Conservation (phyloP, 768 basidiomycete genomes). For the Naematelia encephala region DNA sequence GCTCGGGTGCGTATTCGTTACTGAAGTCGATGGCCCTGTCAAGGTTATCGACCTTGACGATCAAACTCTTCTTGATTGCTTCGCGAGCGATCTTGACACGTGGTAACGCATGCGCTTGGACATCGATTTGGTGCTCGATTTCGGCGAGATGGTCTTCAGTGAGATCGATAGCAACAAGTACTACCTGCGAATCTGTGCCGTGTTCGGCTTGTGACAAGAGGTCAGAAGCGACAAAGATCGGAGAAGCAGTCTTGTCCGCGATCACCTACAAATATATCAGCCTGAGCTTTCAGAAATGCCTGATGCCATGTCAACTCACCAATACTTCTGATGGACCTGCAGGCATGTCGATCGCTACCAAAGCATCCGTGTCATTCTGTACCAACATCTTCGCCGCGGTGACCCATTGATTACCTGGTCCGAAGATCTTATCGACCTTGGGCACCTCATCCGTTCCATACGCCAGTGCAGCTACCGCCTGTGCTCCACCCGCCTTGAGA, state of each 20-base stretch:
- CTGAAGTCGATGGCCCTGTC: slow-evolving; percentile 82
- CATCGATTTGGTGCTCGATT: slow-evolving; percentile 80
- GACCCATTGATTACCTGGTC: slow-evolving; percentile 99
- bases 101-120: slow-evolving; percentile 77
- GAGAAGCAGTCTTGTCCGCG: slow-evolving; percentile 78
- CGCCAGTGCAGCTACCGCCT: slow-evolving; percentile 92
- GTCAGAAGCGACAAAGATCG: slow-evolving; percentile 92
- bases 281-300: too few species aligned
- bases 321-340: slow-evolving; percentile 97
- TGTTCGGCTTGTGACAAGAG: slow-evolving; percentile 97
- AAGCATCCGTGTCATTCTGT: slow-evolving; percentile 93
- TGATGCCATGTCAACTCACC: too few species aligned
- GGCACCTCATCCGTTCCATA: slow-evolving; percentile 93
- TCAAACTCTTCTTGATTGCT: slow-evolving; percentile 85
- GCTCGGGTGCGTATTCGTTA: slow-evolving; percentile 97
- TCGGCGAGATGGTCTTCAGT: slow-evolving; percentile 59
- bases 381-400: slow-evolving; percentile 99
- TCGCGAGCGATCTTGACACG: slow-evolving; percentile 86
- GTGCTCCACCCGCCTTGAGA: slow-evolving; percentile 91
- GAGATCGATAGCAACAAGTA: slow-evolving; percentile 77
- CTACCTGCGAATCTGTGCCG: slow-evolving; percentile 96
- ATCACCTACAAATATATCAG: slow-evolving; percentile 65
- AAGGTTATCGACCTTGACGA: slow-evolving; percentile 66
- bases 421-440: slow-evolving; percentile 99
- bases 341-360: slow-evolving; percentile 98